Conservation (phyloP, 1,284 basidiomycete species). For the Stereum hirsutum region DNA sequence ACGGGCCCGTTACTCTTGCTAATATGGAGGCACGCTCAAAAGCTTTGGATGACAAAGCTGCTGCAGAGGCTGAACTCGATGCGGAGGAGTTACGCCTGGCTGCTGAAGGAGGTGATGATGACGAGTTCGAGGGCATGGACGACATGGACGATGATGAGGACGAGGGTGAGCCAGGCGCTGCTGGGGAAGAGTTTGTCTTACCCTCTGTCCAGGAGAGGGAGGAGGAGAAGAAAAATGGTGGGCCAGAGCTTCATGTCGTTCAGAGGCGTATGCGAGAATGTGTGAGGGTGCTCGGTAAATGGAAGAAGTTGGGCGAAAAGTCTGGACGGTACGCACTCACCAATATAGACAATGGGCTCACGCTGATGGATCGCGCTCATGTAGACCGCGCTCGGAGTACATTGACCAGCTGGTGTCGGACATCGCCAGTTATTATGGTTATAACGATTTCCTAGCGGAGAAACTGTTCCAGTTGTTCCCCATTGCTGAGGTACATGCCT, state of each 20-base stretch:
- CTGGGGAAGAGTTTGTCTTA: constrained; percentile 57
- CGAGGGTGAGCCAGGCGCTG: constrained; percentile 50
- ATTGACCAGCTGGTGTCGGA: constrained; percentile 83
- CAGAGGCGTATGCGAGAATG: constrained; percentile 88
- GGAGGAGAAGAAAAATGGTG: constrained; percentile 64
- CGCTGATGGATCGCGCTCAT: constrained; percentile 10
- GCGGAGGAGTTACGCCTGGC: constrained; percentile 57
- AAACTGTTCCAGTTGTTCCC: constrained; percentile 94
- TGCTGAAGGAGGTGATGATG: constrained; percentile 34
- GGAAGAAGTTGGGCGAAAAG: constrained; percentile 57
- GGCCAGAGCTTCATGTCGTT: constrained; percentile 75
- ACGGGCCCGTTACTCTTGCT: constrained; percentile 55
- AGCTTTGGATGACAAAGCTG: constrained; percentile 58
- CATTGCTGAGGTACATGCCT: constrained; percentile 70
- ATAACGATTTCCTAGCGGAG: constrained; percentile 92
- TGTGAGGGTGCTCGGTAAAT: constrained; percentile 73
- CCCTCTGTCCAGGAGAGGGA: constrained; percentile 80
- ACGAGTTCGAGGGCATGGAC: constrained; percentile 43
- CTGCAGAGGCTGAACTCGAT: constrained; percentile 62
- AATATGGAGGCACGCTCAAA: constrained; percentile 74
- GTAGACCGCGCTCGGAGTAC: constrained; percentile 83
- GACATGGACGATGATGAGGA: constrained; percentile 53
- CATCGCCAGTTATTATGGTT: constrained; percentile 94
- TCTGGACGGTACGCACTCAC: constrained; percentile 48
- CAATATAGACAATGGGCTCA: background rate